Percentiles rank a stretch among this genome's conserved stretches.
Evolutionary conservation across 768 basidiomycete genomes (phyloP).

Genomic region (Boletus sp.): DNA sequence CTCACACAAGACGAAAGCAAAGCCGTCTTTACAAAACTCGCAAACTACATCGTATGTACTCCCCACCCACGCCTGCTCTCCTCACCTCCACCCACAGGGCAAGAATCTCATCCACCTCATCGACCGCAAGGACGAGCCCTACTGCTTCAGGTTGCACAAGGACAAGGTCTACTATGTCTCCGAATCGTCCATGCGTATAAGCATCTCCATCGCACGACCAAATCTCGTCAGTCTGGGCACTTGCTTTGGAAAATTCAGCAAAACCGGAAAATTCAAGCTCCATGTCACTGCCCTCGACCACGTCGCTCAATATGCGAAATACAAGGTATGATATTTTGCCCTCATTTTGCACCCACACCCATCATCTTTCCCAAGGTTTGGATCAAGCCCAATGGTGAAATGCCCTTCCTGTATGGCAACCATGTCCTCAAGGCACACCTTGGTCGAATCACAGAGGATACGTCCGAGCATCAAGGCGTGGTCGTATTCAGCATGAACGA

Average conservation of each 20-base stretch:
- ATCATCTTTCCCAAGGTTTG: constrained; percentile 60
- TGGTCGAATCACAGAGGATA: constrained; percentile 98
- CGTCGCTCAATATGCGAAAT: constrained; percentile 94
- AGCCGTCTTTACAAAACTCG: constrained; percentile 91
- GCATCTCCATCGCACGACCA: constrained; percentile 87
- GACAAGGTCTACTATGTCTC: constrained; percentile 97
- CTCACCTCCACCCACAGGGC: constrained; percentile 49
- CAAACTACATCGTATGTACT: constrained; percentile 86
- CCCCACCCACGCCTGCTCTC: not conserved
- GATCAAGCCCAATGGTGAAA: constrained; percentile 99
- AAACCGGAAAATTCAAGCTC: constrained; percentile 95
- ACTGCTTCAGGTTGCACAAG: constrained; percentile 93
- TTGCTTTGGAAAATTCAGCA: constrained; percentile 97
- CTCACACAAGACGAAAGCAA: constrained; percentile 97
- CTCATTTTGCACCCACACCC: not conserved
- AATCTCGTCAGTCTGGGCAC: constrained; percentile 93
- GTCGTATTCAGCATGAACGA: constrained; percentile 96
- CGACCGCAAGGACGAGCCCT: constrained; percentile 89
- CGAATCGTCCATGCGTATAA: constrained; percentile 88
- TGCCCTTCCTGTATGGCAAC: constrained; percentile 99
- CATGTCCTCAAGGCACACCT: constrained; percentile 98
- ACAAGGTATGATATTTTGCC: constrained; percentile 63
- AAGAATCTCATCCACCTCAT: constrained; percentile 95
- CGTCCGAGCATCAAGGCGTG: constrained; percentile 97
- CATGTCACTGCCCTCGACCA: constrained; percentile 93